A percentile compares a stretch with the other conserved stretches of the same genome.
Evolutionary conservation across 2,329 filamentous ascomycete genomes (phyloP).

Genomic region (Pestalotiopsis sp.): DNA sequence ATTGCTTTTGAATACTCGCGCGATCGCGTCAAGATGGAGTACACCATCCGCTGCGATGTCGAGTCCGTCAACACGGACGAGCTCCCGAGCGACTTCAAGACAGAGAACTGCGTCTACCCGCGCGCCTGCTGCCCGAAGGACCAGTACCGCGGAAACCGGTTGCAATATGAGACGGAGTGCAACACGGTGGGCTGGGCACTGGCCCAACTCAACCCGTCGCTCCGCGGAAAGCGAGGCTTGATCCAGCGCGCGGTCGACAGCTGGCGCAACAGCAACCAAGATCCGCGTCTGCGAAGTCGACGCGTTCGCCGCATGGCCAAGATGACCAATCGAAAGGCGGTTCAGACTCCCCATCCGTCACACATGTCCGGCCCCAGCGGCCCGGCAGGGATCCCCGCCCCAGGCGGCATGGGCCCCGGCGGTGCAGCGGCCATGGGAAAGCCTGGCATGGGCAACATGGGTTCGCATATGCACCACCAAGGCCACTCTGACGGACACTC

Average conservation of each 20-base stretch:
- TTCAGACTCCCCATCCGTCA: constrained; percentile 59
- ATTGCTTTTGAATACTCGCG: constrained; percentile 98
- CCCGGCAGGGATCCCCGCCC: constrained; percentile 66
- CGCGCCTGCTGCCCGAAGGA: constrained; percentile 94
- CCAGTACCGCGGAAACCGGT: constrained; percentile 91
- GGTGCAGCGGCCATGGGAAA: constrained; percentile 62
- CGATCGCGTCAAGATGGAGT: constrained; percentile 98
- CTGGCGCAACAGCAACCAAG: constrained; percentile 99
- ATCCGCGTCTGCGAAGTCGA: constrained; percentile 86
- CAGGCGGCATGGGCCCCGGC: constrained; percentile 64
- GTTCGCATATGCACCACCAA: constrained; percentile 72
- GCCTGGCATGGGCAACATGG: constrained; percentile 69
- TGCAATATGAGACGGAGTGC: constrained; percentile 98
- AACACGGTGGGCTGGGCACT: constrained; percentile 99
- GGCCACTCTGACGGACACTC: constrained; percentile 68
- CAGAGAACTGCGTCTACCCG: constrained; percentile 97
- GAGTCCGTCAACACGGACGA: constrained; percentile 93
- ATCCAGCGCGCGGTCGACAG: constrained; percentile 98
- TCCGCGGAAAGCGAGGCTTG: constrained; percentile 90
- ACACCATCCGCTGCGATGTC: constrained; percentile 96
- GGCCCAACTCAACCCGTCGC: constrained; percentile 86
- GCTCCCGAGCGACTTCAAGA: constrained; percentile 87
- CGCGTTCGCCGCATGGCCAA: constrained; percentile 95
- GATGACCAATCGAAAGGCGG: constrained; percentile 83
- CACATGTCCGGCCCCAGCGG: constrained; percentile 72